phyloP scores from a whole-genome alignment of 495 filamentous ascomycete genomes.

The Geopyxis carbonaria region DNA sequence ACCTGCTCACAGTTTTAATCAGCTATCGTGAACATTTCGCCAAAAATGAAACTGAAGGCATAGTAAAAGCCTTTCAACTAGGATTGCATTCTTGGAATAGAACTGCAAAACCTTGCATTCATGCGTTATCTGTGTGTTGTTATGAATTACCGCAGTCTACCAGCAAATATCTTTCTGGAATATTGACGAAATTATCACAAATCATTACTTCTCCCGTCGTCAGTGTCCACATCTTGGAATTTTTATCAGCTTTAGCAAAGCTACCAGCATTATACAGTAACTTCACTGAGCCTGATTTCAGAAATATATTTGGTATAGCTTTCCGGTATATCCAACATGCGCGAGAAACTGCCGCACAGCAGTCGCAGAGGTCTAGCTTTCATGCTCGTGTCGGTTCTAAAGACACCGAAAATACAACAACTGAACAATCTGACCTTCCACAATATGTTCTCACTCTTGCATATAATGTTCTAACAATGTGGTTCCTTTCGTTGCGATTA shows the following conservation, averaged over 20 bases:
- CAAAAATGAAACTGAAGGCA: slow-evolving; percentile 72
- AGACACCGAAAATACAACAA: slow-evolving; percentile 19
- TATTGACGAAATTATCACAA: slow-evolving; percentile 81
- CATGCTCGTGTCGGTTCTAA: slow-evolving; percentile 4
- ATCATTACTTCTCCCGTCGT: slow-evolving; percentile 85
- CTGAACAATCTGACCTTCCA: slow-evolving; percentile 43
- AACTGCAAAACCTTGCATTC: slow-evolving; percentile 78
- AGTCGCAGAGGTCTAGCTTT: slow-evolving; percentile 6
- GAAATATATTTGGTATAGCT: slow-evolving; percentile 84
- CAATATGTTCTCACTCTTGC: slow-evolving; percentile 86
- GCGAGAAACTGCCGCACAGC: slow-evolving; percentile 31
- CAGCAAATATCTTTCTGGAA: slow-evolving; percentile 60
- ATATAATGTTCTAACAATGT: slow-evolving; percentile 90
- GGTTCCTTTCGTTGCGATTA: slow-evolving; percentile 79
- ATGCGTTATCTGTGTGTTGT: slow-evolving; percentile 83
- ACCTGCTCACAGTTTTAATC: slow-evolving; percentile 65
- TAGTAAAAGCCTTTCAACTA: slow-evolving; percentile 66
- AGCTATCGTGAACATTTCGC: slow-evolving; percentile 74
- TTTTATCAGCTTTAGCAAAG: slow-evolving; percentile 69
- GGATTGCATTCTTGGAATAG: slow-evolving; percentile 72
- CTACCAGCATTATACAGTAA: slow-evolving; percentile 72
- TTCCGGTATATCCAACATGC: slow-evolving; percentile 75
- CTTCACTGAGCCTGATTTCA: slow-evolving; percentile 72
- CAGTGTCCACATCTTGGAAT: slow-evolving; percentile 87
- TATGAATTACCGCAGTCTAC: slow-evolving; percentile 76